Evolutionary conservation across 1,284 basidiomycete species (phyloP).

Genomic region (Cronartium quercuum): DNA sequence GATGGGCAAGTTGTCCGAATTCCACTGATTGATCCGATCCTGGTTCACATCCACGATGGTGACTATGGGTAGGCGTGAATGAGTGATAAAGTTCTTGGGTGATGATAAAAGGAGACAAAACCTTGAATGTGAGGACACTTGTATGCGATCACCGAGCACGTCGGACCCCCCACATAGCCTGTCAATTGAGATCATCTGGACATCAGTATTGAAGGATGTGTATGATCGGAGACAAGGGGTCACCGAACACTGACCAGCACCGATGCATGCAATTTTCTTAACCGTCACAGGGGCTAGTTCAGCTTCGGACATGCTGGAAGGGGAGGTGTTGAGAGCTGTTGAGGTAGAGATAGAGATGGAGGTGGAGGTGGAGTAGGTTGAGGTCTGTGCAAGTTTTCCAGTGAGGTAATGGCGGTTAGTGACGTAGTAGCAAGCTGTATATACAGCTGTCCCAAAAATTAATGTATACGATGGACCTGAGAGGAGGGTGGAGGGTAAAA

Average conservation of each 20-base stretch:
- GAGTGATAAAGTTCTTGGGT: background rate
- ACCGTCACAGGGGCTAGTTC: conserved; percentile 13
- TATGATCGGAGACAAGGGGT: background rate
- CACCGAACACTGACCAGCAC: conserved; percentile 70
- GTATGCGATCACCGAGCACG: conserved; percentile 64
- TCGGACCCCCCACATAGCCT: conserved; percentile 50
- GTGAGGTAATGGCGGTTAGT: too few species aligned
- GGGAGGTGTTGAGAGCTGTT: background rate
- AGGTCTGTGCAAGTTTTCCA: too few species aligned
- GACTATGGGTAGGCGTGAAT: conserved; percentile 52
- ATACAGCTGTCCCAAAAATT: too few species aligned
- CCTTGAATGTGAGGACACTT: conserved; percentile 76
- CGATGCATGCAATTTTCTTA: conserved; percentile 57
- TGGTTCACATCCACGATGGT: conserved; percentile 98
- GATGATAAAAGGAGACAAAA: background rate
- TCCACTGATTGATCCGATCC: conserved; percentile 92
- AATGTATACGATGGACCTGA: too few species aligned
- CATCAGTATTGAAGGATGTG: background rate
- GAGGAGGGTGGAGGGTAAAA: too few species aligned
- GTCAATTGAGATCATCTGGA: background rate
- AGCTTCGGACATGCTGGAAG: background rate
- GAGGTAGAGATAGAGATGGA: background rate
- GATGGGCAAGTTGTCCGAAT: conserved; percentile 64
- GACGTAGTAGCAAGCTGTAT: too few species aligned
- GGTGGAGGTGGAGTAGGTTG: too few species aligned